Base-by-base conservation (phyloP, 1,284 basidiomycete genomes). In the Ceratobasidium papillatum region DNA sequence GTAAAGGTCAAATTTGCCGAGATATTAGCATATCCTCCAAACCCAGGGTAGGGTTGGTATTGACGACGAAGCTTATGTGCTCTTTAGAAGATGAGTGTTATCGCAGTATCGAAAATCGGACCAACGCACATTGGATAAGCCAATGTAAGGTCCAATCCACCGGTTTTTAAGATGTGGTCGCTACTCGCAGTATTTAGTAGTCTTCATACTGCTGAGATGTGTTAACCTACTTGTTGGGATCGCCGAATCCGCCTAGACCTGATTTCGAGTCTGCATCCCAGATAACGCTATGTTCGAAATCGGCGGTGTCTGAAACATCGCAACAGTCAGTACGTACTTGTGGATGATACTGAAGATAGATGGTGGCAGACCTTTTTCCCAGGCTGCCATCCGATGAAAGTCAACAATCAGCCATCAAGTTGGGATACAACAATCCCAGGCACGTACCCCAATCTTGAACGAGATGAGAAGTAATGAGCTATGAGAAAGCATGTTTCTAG, bases 401-500 rank as follows among this genome's bases (percentile, higher is more conserved):
- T 5, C n/a, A 22, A 12, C 11, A 47, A 8, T 3, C 30, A n/a
- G 27, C 9, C 36, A 11, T 45, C 3, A 47, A 30, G 14, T 5
- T 25, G 8, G n/a, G 22, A 45, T 22, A n/a, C 32, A 41, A 14
- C 17, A 12, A 25, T 14, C 12, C 7, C 9, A 38, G 11, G 22
- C 12, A 36, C 63, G 9, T 34, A 66, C 63, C 63, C 63, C 63
- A 66, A 32, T 66, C 63, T 66, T n/a, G n/a, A n/a, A 52, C 3
- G 12, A 14, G n/a, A 30, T 9, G 9, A 12, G 12, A 7, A 14
- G 11, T 30, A 47, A 32, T 45, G 7, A 30, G 47, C 7, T 5
- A 27, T 17, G 4, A 64, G 14, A 11, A 49, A 25, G 30, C 12
- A 49, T 30, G 38, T 47, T 19, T 7, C 3, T 47, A 7, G n/a